Evolutionary conservation across 1,284 basidiomycete species (phyloP).

Genomic region (Wallemia ichthyophaga): DNA sequence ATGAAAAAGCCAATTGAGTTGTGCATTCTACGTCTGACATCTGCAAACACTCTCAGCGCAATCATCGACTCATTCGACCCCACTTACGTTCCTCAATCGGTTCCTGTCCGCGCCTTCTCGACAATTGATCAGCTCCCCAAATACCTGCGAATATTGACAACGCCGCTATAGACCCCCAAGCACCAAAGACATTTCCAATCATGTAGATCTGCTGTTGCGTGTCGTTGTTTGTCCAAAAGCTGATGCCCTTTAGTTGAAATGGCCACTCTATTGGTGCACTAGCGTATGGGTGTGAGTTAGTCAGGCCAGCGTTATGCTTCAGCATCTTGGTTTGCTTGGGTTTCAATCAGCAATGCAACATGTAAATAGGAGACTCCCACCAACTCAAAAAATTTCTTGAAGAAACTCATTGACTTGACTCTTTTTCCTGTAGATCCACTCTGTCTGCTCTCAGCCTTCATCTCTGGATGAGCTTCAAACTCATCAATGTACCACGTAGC

Average conservation of each 20-base stretch:
- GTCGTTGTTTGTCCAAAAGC: constrained; percentile 84
- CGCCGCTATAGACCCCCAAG: constrained; percentile 65
- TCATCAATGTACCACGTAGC: constrained; percentile 69
- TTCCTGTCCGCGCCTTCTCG: constrained; percentile 48
- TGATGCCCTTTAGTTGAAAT: constrained; percentile 62
- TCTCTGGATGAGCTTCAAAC: constrained; percentile 17
- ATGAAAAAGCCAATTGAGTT: constrained; percentile 79
- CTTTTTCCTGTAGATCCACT: constrained; percentile 3
- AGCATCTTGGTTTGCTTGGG: constrained; percentile 67
- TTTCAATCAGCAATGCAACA: background rate
- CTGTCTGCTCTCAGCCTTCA: background rate
- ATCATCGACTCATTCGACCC: background rate
- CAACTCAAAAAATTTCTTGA: constrained; percentile 68
- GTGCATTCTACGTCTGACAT: constrained; percentile 67
- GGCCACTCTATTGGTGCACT: constrained; percentile 79
- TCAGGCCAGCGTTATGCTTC: constrained; percentile 84
- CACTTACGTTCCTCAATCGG: constrained; percentile 55
- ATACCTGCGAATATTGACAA: constrained; percentile 70
- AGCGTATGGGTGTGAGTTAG: constrained; percentile 78
- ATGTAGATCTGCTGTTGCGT: constrained; percentile 68
- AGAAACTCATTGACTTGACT: constrained; percentile 21
- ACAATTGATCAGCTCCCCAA: constrained; percentile 58
- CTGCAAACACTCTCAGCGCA: constrained; percentile 17
- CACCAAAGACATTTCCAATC: constrained; percentile 72
- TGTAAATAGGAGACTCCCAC: background rate